phyloP scores from a whole-genome alignment of 2,329 filamentous ascomycete species.

The Pseudogymnoascus sp. region DNA sequence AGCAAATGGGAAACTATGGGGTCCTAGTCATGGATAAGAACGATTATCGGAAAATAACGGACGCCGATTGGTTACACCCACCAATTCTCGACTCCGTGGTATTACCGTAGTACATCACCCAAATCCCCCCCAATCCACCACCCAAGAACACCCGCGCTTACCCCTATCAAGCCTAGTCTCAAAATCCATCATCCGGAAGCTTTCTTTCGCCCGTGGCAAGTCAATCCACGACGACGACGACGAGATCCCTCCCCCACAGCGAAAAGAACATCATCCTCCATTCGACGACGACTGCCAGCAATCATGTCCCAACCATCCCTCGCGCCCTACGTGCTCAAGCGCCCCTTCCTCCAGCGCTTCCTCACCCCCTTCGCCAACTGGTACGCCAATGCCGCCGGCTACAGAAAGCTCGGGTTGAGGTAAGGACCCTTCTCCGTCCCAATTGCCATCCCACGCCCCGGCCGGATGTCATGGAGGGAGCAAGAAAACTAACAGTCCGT shows the following conservation, averaged over 20 bases:
- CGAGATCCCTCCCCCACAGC: background rate
- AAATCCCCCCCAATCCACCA: background rate
- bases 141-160: background rate
- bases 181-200: background rate
- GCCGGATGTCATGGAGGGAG: background rate
- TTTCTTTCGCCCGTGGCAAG: background rate
- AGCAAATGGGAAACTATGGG: background rate
- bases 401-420: conserved; percentile 88
- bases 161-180: background rate
- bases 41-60: background rate
- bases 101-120: background rate
- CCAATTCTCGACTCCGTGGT: background rate
- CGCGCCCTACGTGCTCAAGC: conserved; percentile 70
- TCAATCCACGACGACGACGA: conserved; percentile 1
- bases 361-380: conserved; percentile 78
- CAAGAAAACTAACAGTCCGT: background rate
- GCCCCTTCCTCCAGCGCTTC: conserved; percentile 77
- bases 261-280: background rate
- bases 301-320: conserved; percentile 44
- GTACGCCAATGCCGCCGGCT: conserved; percentile 85
- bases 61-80: background rate
- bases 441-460: background rate
- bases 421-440: conserved; percentile 39
- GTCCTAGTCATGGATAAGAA: background rate
- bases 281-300: conserved; percentile 15